Evolutionary conservation across 139 green algal genomes (phyloP).

Genomic region (Closterium sp.): DNA sequence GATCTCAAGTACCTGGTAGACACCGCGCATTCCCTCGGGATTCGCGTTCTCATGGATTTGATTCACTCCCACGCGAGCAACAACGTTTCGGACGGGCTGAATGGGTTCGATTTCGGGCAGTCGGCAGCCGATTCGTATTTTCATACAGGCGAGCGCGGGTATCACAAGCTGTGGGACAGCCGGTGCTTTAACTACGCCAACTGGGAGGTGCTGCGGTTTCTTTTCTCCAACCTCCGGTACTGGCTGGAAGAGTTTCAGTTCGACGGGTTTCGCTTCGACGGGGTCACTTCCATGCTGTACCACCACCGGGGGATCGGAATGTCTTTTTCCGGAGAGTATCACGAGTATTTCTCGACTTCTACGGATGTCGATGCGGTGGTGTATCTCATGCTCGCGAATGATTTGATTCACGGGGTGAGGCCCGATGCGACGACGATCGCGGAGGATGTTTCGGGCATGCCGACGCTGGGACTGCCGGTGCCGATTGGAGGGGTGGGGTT

Average conservation of each 20-base stretch:
- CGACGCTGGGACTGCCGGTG: constrained; percentile 81
- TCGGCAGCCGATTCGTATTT: constrained; percentile 79
- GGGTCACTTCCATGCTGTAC: constrained; percentile 97
- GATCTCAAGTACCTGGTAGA: constrained; percentile 85
- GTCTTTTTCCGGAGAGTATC: constrained; percentile 80
- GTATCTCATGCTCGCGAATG: constrained; percentile 78
- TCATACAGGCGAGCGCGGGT: constrained; percentile 73
- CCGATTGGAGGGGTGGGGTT: constrained; percentile 89
- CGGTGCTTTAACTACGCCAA: constrained; percentile 85
- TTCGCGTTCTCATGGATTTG: constrained; percentile 89
- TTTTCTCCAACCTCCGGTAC: constrained; percentile 86
- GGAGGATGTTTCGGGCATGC: constrained; percentile 96
- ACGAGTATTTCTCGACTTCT: constrained; percentile 65
- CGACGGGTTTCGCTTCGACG: constrained; percentile 94
- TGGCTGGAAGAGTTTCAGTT: constrained; percentile 96
- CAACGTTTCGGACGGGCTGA: constrained; percentile 84
- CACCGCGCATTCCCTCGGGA: constrained; percentile 81
- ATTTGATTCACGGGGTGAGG: constrained; percentile 76
- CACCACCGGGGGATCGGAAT: constrained; percentile 90
- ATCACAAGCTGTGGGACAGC: constrained; percentile 89
- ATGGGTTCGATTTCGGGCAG: constrained; percentile 88
- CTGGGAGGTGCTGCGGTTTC: constrained; percentile 76
- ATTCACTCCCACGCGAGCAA: constrained; percentile 87
- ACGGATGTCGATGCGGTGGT: constrained; percentile 92
- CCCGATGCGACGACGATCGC: constrained; percentile 80